Evolutionary conservation across 2,329 filamentous ascomycete genomes (phyloP), one percentile per base, ranked within the genome.

Genomic region (Arachnomyces sp.): DNA sequence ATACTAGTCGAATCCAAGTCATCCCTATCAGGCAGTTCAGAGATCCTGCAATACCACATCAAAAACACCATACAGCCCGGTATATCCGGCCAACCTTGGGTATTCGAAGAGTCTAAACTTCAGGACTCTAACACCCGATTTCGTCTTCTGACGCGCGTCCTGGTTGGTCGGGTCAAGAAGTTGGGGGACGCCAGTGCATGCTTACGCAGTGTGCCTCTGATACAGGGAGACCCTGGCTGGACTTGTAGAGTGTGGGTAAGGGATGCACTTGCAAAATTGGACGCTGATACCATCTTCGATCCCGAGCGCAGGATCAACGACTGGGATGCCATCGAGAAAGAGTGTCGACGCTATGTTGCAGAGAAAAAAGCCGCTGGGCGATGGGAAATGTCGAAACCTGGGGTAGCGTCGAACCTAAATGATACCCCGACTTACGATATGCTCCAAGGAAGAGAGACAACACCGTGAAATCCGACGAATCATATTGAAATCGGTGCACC

Each of bases 171-270:
- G 35, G 28, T 28, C 28, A 28, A 16, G 12, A 29, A 37, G 8
- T 17, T 28, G 16, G 25, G 28, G n/a, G 25, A 37, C 4, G 20
- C 18, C 28, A 30, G 20, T 30, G n/a, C 20, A 25, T 25, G 20
- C 18, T 38, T 69, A 4, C 53, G 53, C 13, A 29, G 34, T 1
- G 47, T 57, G 4, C 59, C 61, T 3, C 43, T 69, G 5, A 42
- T 61, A 3, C 53, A 63, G 34, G 43, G 48, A 33, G 56, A 67
- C 31, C 53, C 55, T 4, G 49, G 45, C 32, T 71, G 64, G 60
- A 58, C 56, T 12, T 68, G 64, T 43, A 58, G 60, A 4, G 52
- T 50, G 3, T 72, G 66, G 67, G 50, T 67, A 4, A 53, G 48
- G 5, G 48, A 60, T n/a, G 66, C 54, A 0, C 35, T 72, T 13